Percentiles rank a stretch among this genome's conserved stretches.
Evolutionary conservation across 495 filamentous ascomycete genomes (phyloP).

Genomic region (Neurospora intermedia): DNA sequence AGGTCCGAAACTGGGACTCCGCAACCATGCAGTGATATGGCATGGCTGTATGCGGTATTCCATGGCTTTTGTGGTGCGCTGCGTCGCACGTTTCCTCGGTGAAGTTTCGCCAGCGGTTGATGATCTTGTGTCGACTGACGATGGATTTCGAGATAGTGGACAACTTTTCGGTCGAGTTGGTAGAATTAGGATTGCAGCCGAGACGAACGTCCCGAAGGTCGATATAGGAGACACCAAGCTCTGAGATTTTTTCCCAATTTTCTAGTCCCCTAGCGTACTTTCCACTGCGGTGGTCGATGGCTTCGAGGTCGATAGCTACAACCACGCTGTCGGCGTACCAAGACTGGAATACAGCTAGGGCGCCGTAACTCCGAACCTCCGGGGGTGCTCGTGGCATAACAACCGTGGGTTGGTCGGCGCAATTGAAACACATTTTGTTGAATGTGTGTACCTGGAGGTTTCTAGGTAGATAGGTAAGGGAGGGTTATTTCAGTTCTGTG

Average conservation of each 20-base stretch:
- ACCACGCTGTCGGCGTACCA: neutral
- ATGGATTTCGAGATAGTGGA: neutral
- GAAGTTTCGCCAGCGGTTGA: neutral
- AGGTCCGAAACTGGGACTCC: accelerated
- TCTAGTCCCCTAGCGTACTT: neutral
- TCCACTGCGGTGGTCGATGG: neutral
- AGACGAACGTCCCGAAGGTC: neutral
- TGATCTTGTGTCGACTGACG: neutral
- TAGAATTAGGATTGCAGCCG: neutral
- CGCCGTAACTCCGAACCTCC: neutral
- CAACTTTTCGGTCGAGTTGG: neutral
- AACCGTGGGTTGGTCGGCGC: no score
- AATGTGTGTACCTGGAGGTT: neutral
- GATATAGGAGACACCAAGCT: neutral
- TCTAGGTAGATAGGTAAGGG: neutral
- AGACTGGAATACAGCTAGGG: neutral
- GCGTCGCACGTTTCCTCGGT: neutral
- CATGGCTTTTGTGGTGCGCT: neutral
- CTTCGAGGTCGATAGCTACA: neutral
- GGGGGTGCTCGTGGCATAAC: no score
- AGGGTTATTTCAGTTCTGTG: neutral
- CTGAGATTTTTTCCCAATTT: neutral
- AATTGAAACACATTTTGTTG: neutral
- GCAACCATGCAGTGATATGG: neutral
- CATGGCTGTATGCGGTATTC: neutral